A percentile compares a stretch with the other conserved stretches of the same genome.
Conservation (phyloP, 139 green algal genomes). For the Asterochloris erici region DNA sequence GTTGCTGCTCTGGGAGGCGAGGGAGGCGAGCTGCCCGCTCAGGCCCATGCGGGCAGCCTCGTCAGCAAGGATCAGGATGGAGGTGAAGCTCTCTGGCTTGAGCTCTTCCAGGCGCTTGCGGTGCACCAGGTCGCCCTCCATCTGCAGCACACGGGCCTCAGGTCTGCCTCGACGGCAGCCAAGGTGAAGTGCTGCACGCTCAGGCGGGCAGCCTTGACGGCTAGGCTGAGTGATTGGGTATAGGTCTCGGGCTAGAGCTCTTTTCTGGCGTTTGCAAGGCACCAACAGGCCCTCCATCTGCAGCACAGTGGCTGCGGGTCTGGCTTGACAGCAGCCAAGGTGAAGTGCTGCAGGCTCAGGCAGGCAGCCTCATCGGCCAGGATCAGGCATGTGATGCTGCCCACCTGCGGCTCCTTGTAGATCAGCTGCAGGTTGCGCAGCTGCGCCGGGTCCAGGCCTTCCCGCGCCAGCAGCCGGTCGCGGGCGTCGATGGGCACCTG, state of each 20-base stretch:
- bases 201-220: not conserved
- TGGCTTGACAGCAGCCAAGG: no score
- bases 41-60: slow-evolving; percentile 14
- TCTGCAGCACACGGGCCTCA: not conserved
- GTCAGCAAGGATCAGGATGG: slow-evolving; percentile 54
- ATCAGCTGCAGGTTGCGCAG: slow-evolving; percentile 44
- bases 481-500: slow-evolving; percentile 6
- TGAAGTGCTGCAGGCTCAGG: not conserved
- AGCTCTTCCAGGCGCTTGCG: slow-evolving; percentile 44
- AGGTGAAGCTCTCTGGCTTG: slow-evolving; percentile 42
- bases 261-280: slow-evolving; percentile 38
- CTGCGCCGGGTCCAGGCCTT: slow-evolving; percentile 24
- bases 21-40: not conserved
- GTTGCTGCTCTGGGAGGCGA: slow-evolving; percentile 1
- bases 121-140: slow-evolving; percentile 41
- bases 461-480: slow-evolving; percentile 12
- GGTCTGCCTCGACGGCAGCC: no score
- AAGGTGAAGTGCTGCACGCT: not conserved
- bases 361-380: not conserved
- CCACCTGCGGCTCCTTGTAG: slow-evolving; percentile 21
- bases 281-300: slow-evolving; percentile 36
- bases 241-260: slow-evolving; percentile 37
- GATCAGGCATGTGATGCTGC: not conserved
- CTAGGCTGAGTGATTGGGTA: no score
- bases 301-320: not conserved